These are phyloP conservation scores for Penicillium flavigenum DNA, from an alignment of 495 filamentous ascomycete species.

Conservation along the genomic window DNA sequence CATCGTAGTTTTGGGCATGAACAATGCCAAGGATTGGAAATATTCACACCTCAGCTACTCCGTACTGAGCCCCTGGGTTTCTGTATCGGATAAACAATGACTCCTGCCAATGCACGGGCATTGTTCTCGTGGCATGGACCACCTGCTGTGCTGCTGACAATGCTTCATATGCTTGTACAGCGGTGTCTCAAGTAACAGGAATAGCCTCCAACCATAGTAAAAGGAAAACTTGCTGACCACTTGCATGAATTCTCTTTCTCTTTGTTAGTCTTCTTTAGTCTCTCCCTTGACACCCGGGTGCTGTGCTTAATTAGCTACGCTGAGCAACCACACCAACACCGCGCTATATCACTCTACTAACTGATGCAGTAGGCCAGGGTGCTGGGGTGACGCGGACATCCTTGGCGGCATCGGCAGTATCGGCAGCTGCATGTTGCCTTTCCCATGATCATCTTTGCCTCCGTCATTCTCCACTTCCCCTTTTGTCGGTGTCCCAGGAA, in stretches of 20 bases:
- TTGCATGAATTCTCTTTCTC: background rate
- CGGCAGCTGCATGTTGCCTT: background rate
- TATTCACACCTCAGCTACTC: background rate
- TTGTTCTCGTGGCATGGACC: background rate
- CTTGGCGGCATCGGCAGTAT: background rate
- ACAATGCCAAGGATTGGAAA: conserved; percentile 3
- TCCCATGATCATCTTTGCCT: conserved; percentile 2
- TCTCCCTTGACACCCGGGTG: background rate
- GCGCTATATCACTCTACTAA: conserved; percentile 5
- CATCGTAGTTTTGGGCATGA: conserved; percentile 5
- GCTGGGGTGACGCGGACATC: conserved; percentile 10
- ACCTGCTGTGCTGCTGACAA: conserved; percentile 1
- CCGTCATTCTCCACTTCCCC: background rate
- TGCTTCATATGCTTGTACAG: conserved; percentile 8
- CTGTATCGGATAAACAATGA: background rate
- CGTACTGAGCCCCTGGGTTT: background rate
- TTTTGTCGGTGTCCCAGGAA: background rate
- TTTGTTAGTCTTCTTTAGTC: conserved; percentile 5
- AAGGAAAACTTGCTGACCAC: background rate
- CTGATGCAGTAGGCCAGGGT: conserved; percentile 7
- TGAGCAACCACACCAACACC: conserved; percentile 6
- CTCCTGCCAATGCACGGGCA: background rate
- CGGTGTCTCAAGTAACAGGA: conserved; percentile 11
- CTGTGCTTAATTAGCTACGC: background rate
- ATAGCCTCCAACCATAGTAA: conserved; percentile 1